Evolutionary conservation across 148 eudicot species (phyloP).

Genomic region (Vaccinium darrowii): DNA sequence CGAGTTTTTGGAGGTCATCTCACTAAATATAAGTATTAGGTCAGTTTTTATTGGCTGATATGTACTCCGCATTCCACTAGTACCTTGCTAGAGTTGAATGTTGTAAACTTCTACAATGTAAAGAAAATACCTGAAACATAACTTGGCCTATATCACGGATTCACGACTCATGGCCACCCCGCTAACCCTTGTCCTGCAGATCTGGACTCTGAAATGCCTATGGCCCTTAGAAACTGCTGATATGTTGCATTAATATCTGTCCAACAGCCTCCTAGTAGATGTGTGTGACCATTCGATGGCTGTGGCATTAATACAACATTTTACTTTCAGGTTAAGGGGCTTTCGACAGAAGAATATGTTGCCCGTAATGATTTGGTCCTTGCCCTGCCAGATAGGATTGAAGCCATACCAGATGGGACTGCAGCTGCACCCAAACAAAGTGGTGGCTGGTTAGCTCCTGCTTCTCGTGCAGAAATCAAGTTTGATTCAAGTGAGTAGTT

Average conservation of each 20-base stretch:
- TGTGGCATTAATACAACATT: neutral
- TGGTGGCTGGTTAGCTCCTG: slow-evolving; percentile 86
- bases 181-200: neutral
- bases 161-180: neutral
- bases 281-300: neutral
- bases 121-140: neutral
- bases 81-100: neutral
- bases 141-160: neutral
- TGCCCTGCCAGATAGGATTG: slow-evolving; percentile 88
- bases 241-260: neutral
- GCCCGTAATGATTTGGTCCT: slow-evolving; percentile 88
- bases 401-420: slow-evolving; percentile 92
- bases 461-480: slow-evolving; percentile 76
- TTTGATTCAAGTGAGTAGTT: slow-evolving; percentile 83
- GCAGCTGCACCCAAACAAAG: slow-evolving; percentile 67
- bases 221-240: neutral
- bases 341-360: slow-evolving; percentile 77
- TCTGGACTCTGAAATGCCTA: neutral
- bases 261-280: neutral
- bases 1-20: neutral
- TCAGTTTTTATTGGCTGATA: neutral
- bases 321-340: slow-evolving; percentile 79
- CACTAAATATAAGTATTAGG: neutral
- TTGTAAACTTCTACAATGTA: neutral
- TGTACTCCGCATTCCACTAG: neutral